Evolutionary conservation across 192 early-diverging fungal species (phyloP), one percentile per base, ranked within the genome.

Genomic region (Backusella luteola): DNA sequence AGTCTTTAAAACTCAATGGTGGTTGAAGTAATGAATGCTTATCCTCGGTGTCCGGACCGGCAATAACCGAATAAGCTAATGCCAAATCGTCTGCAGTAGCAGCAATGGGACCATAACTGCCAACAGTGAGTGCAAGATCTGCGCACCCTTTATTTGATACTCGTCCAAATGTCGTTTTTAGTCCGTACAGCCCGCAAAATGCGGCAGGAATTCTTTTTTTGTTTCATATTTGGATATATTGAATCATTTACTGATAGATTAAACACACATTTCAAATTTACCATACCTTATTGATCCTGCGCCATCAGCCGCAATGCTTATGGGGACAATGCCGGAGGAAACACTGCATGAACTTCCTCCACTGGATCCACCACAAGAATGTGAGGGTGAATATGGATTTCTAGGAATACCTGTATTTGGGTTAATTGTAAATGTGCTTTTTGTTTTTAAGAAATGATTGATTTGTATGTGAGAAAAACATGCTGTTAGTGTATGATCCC

Each of bases 151-250:
- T 52, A 29, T 56, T 71, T 8, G 90, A 89, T 39, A 93, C 71
- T 41, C 94, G 84, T 6, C 86, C 90, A 63, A 83, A 84, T 8
- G 94, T 95, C 0, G 92, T 85, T 67, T 95, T 95, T 39, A 95
- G 74, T 8, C 93, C 94, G 79, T 88, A 95, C 19, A 93, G 74
- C 23, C 94, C 94, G 79, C 89, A 92, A 77, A 89, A 91, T 4
- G 92, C 76, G 0, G 90, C 82, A 32, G 94, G 94, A 66, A 93
- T 85, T 35, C 92, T 59, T 66, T 66, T 66, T 66, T 53, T 63
- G 4, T 63, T 32, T 32, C 2, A 44, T 44, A 5, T 44, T 44
- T 15, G 42, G 42, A 44, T 14, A 1, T 8, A 29, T 63, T 26
- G 8, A 29, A 15, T 12, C 12, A 68, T 34, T 32, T 32, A 32